Evolutionary conservation across 345 rosid species (phyloP).

Genomic region (Salix suchowensis): DNA sequence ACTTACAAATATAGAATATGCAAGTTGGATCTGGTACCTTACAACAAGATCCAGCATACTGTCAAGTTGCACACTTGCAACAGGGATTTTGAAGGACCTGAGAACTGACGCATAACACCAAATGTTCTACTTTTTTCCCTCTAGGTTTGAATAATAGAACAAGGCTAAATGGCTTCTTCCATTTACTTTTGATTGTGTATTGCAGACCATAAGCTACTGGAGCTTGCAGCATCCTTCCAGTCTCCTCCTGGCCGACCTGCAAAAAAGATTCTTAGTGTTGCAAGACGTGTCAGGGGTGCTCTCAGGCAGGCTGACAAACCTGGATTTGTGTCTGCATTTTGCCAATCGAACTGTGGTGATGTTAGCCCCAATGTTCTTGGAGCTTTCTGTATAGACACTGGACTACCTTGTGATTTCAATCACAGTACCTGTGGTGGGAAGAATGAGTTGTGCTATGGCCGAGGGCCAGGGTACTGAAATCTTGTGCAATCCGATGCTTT

Average conservation of each 20-base stretch:
- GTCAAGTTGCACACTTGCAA: background rate
- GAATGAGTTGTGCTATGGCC: constrained; percentile 88
- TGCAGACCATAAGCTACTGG: constrained; percentile 75
- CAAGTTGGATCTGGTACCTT: constrained; percentile 1
- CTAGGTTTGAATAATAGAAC: background rate
- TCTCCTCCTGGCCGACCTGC: constrained; percentile 70
- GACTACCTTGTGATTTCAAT: constrained; percentile 93
- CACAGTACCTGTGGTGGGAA: constrained; percentile 96
- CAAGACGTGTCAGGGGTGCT: constrained; percentile 74
- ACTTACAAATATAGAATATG: background rate
- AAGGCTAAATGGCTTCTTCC: background rate
- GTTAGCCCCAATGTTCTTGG: constrained; percentile 98
- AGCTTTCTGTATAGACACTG: constrained; percentile 85
- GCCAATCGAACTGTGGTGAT: constrained; percentile 96
- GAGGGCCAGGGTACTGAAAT: constrained; percentile 84
- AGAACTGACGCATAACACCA: background rate
- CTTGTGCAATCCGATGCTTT: constrained; percentile 2
- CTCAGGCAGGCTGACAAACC: constrained; percentile 79
- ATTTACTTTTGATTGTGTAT: constrained; percentile 8
- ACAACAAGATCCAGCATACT: background rate
- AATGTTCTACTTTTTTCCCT: background rate
- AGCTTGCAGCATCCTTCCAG: constrained; percentile 84
- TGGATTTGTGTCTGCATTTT: constrained; percentile 90
- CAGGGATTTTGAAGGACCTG: background rate
- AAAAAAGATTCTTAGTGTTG: constrained; percentile 56